Conservation (phyloP, 2,329 filamentous ascomycete genomes). For the Coleophoma cylindrospora region DNA sequence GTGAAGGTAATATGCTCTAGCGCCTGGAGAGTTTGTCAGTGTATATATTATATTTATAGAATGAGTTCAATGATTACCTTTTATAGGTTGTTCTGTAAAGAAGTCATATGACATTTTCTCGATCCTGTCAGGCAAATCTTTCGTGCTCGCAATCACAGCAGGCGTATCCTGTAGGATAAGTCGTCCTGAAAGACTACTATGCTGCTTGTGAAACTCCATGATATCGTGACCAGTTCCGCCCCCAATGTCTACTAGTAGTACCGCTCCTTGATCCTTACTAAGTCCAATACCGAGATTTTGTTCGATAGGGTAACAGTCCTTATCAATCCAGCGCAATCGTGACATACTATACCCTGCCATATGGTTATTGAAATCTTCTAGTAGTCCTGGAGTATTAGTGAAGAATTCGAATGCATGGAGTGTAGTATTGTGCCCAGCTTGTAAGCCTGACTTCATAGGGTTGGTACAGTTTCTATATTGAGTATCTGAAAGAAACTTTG, state of each 20-base stretch:
- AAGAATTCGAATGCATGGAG: too few relatives aligned
- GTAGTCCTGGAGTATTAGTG: too few relatives aligned
- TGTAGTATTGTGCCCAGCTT: too few relatives aligned
- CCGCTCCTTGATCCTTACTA: not conserved
- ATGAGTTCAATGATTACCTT: not conserved
- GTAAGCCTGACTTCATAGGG: too few relatives aligned
- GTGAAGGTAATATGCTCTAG: constrained; percentile 21
- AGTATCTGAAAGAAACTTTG: too few relatives aligned
- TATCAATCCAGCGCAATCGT: not conserved
- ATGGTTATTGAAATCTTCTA: not conserved
- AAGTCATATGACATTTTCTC: constrained; percentile 24
- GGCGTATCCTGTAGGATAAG: constrained; percentile 4
- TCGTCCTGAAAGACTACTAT: not conserved
- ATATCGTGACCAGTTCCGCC: constrained; percentile 3
- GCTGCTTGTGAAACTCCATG: not conserved
- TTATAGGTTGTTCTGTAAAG: constrained; percentile 26
- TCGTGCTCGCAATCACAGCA: not conserved
- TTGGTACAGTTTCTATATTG: too few relatives aligned
- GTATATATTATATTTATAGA: not conserved
- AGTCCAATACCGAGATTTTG: not conserved
- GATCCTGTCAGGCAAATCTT: constrained; percentile 10
- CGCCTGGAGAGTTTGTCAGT: not conserved
- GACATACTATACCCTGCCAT: not conserved
- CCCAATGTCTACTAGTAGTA: constrained; percentile 4
- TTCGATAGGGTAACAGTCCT: not conserved